These are phyloP conservation scores for Trichoderma guizhouense DNA, from an alignment of 2,329 filamentous ascomycete genomes.

Conservation along the genomic window DNA sequence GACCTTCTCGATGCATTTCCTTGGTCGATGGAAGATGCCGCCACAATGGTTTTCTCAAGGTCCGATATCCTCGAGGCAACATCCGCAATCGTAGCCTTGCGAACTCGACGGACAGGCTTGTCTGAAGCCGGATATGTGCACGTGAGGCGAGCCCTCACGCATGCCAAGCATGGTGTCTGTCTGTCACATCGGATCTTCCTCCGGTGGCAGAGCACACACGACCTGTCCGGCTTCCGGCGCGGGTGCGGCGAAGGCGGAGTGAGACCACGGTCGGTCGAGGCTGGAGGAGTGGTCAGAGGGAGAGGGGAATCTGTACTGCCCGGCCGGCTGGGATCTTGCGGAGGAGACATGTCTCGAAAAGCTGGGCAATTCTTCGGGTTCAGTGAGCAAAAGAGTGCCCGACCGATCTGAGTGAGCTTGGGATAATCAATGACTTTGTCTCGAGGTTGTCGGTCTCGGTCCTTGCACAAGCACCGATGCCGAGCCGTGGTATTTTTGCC, in stretches of 20 bases:
- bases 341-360: constrained; percentile 11
- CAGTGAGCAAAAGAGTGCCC: constrained; percentile 7
- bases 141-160: constrained; percentile 44
- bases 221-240: constrained; percentile 25
- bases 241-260: constrained; percentile 16
- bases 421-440: constrained; percentile 3
- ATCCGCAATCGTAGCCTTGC: constrained; percentile 32
- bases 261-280: constrained; percentile 1
- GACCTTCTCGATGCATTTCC: constrained; percentile 10
- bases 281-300: background rate
- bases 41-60: constrained; percentile 31
- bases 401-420: constrained; percentile 1
- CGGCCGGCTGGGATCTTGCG: background rate
- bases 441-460: constrained; percentile 1
- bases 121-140: constrained; percentile 32
- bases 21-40: constrained; percentile 12
- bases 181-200: constrained; percentile 73
- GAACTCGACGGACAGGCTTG: constrained; percentile 26
- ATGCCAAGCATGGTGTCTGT: constrained; percentile 66
- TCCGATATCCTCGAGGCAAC: constrained; percentile 36
- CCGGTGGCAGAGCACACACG: constrained; percentile 42
- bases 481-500: background rate
- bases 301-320: background rate
- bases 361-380: constrained; percentile 5
- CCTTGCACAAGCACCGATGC: background rate